Percentiles rank a stretch among this genome's conserved stretches.
Evolutionary conservation across 2,329 filamentous ascomycete species (phyloP).

Genomic region (Emericellopsis atlantica): DNA sequence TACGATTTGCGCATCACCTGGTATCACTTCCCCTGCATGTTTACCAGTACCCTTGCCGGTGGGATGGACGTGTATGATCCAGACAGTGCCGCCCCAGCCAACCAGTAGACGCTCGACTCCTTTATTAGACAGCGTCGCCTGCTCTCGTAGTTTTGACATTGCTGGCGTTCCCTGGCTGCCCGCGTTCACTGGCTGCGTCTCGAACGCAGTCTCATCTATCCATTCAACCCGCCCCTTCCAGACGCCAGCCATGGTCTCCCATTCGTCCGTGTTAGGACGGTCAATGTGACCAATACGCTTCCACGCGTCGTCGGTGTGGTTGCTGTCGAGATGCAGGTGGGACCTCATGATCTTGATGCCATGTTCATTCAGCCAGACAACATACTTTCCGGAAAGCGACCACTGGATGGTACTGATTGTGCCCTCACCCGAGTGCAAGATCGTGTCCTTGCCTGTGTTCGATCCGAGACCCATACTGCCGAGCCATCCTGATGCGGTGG

Average conservation of each 20-base stretch:
- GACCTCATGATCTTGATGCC: conserved; percentile 97
- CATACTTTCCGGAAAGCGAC: conserved; percentile 84
- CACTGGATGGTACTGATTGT: conserved; percentile 86
- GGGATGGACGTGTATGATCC: conserved; percentile 85
- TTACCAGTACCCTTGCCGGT: conserved; percentile 55
- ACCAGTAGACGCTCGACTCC: conserved; percentile 70
- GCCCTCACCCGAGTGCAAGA: conserved; percentile 87
- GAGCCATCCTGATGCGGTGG: conserved; percentile 80
- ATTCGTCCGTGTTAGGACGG: conserved; percentile 71
- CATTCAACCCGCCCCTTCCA: conserved; percentile 91
- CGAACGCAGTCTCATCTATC: conserved; percentile 77
- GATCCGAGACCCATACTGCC: conserved; percentile 72
- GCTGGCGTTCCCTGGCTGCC: conserved; percentile 27
- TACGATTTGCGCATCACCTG: conserved; percentile 77
- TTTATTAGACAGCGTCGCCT: conserved; percentile 31
- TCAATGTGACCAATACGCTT: conserved; percentile 89
- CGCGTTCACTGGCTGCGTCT: conserved; percentile 49
- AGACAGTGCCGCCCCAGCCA: conserved; percentile 92
- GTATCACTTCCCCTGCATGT: conserved; percentile 54
- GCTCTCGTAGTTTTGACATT: conserved; percentile 32
- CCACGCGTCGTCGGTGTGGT: conserved; percentile 77
- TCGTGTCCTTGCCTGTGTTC: conserved; percentile 70
- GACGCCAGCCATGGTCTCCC: conserved; percentile 93
- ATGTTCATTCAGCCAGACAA: conserved; percentile 92
- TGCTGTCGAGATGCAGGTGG: conserved; percentile 65